These are phyloP conservation scores for Russula lepida DNA, from an alignment of 768 basidiomycete species.

Conservation along the genomic window DNA sequence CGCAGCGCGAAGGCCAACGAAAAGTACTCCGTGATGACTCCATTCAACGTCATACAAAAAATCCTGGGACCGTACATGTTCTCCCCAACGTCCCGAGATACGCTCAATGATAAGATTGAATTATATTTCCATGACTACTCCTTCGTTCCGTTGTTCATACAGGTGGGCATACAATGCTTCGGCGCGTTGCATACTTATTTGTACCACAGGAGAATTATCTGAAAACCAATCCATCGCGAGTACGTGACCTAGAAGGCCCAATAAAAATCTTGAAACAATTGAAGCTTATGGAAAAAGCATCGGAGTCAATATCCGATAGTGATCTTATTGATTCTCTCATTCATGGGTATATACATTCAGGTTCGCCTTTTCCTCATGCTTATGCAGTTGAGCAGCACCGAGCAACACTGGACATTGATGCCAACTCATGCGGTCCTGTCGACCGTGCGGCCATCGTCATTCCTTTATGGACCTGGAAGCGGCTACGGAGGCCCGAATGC, in stretches of 20 bases:
- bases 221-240: constrained; percentile 64
- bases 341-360: constrained; percentile 56
- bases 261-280: constrained; percentile 65
- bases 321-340: constrained; percentile 91
- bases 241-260: constrained; percentile 50
- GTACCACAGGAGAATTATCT: constrained; percentile 83
- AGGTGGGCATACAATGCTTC: constrained; percentile 41
- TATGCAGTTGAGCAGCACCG: constrained; percentile 42
- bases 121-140: constrained; percentile 94
- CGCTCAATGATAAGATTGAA: constrained; percentile 88
- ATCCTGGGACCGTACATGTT: constrained; percentile 90
- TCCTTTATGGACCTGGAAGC: constrained; percentile 63
- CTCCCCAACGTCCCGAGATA: constrained; percentile 69
- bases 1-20: constrained; percentile 67
- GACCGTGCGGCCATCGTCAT: constrained; percentile 79
- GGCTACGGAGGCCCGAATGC: constrained; percentile 59
- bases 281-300: constrained; percentile 76
- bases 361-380: neutral
- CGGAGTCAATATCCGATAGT: constrained; percentile 89
- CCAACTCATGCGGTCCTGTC: constrained; percentile 90
- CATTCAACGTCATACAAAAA: constrained; percentile 86
- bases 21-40: constrained; percentile 84
- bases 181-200: neutral
- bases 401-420: constrained; percentile 95
- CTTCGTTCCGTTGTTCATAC: constrained; percentile 91